Conservation (phyloP, 768 basidiomycete species). For the Lactarius trivialis region DNA sequence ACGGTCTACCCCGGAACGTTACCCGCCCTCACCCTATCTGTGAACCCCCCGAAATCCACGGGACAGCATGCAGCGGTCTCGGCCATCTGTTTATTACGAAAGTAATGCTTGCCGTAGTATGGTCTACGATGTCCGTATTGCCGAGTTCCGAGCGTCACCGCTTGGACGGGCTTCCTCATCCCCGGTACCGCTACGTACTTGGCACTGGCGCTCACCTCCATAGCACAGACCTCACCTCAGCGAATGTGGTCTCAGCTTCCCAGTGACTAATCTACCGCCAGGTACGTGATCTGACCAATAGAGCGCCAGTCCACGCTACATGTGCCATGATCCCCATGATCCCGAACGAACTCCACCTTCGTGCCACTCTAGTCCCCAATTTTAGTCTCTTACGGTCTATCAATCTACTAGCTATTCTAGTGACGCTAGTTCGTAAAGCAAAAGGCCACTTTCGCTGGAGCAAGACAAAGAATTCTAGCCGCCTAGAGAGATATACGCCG, state of each 20-base stretch:
- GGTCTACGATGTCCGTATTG: not conserved
- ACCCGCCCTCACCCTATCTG: not conserved
- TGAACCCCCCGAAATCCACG: not conserved
- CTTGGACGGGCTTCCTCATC: not conserved
- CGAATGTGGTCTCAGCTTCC: not conserved
- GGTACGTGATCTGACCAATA: not conserved
- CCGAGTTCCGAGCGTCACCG: not conserved
- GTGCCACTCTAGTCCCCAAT: not conserved
- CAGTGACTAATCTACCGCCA: not conserved
- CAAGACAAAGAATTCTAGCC: not conserved
- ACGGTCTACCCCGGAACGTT: not conserved
- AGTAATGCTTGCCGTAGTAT: not conserved
- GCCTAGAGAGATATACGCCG: not conserved
- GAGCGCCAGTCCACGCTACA: not conserved
- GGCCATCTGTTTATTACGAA: not conserved
- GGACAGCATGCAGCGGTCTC: not conserved
- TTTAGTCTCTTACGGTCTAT: not conserved
- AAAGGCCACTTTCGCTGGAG: not conserved
- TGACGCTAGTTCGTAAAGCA: not conserved
- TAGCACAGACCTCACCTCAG: not conserved
- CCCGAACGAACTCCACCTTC: not conserved
- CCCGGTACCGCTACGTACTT: not conserved
- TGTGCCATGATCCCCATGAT: not conserved
- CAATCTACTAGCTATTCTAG: not conserved
- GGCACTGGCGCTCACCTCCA: not conserved